Evolutionary conservation across 192 early-diverging fungal genomes (phyloP).

Genomic region (Coemansia sp.): DNA sequence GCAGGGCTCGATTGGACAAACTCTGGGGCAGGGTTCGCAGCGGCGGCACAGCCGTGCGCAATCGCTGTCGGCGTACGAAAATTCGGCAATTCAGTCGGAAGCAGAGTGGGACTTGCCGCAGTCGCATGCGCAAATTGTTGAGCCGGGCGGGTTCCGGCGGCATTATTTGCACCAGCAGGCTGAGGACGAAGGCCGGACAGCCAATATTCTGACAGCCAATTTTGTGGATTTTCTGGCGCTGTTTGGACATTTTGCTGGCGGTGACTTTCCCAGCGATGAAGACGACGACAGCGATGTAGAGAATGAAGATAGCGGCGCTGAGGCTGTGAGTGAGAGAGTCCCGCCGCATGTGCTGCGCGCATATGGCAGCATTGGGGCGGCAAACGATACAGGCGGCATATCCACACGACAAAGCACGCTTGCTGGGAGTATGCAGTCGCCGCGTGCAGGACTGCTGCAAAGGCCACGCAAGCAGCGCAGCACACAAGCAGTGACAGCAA

Average conservation of each 20-base stretch:
- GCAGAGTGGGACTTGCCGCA: conserved; percentile 57
- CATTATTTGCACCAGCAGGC: conserved; percentile 76
- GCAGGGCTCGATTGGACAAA: not conserved
- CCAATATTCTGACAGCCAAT: conserved; percentile 68
- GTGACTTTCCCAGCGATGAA: conserved; percentile 78
- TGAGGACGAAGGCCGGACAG: conserved; percentile 59
- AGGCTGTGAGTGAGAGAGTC: not conserved
- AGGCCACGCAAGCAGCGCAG: not conserved
- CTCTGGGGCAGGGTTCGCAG: not conserved
- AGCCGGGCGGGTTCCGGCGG: conserved; percentile 86
- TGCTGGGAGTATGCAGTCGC: not conserved
- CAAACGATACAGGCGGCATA: not conserved
- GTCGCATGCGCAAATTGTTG: conserved; percentile 53
- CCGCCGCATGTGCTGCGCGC: not conserved
- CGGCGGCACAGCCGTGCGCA: conserved; percentile 17
- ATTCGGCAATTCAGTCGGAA: conserved; percentile 13
- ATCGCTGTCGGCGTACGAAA: conserved; percentile 22
- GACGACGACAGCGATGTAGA: conserved; percentile 50
- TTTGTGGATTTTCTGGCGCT: conserved; percentile 92
- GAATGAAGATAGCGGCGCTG: conserved; percentile 11
- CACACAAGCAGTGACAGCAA: not conserved
- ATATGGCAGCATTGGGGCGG: not conserved
- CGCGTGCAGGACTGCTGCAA: not conserved
- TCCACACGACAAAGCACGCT: too few relatives aligned
- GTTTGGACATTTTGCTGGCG: conserved; percentile 91